Evolutionary conservation across 805 yeast species (phyloP).

Genomic region (Cyberlindnera mycetangii): DNA sequence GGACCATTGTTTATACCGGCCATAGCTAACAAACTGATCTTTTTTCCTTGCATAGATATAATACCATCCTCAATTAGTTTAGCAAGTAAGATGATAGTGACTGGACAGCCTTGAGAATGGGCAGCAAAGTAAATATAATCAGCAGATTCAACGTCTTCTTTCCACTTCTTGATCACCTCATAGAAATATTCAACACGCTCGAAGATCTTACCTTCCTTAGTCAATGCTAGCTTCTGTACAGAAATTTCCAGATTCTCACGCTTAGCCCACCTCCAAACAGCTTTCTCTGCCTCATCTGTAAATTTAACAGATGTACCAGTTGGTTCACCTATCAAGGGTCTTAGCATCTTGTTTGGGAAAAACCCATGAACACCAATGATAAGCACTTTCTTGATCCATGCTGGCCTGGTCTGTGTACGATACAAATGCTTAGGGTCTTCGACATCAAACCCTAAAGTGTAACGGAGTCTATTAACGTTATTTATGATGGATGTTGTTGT

Average conservation of each 20-base stretch:
- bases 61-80: conserved; percentile 61
- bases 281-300: conserved; percentile 84
- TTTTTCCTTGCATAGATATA: conserved; percentile 32
- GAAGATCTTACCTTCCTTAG: conserved; percentile 87
- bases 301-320: conserved; percentile 93
- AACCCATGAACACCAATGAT: conserved; percentile 96
- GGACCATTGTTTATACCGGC: conserved; percentile 97
- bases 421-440: conserved; percentile 28
- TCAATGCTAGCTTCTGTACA: conserved; percentile 88
- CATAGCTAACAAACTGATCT: conserved; percentile 80
- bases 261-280: conserved; percentile 62
- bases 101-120: conserved; percentile 96
- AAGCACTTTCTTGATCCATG: conserved; percentile 53
- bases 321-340: conserved; percentile 91
- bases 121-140: conserved; percentile 90
- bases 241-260: conserved; percentile 35
- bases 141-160: conserved; percentile 48
- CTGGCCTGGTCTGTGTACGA: conserved; percentile 15
- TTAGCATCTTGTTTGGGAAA: conserved; percentile 81
- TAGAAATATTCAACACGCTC: conserved; percentile 83
- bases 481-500: conserved; percentile 18
- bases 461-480: conserved; percentile 24
- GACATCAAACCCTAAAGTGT: conserved; percentile 27
- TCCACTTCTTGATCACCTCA: conserved; percentile 67
- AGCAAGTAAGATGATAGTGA: conserved; percentile 75